phyloP scores from a whole-genome alignment of 495 filamentous ascomycete genomes.

The Parachaetomium inaequale region DNA sequence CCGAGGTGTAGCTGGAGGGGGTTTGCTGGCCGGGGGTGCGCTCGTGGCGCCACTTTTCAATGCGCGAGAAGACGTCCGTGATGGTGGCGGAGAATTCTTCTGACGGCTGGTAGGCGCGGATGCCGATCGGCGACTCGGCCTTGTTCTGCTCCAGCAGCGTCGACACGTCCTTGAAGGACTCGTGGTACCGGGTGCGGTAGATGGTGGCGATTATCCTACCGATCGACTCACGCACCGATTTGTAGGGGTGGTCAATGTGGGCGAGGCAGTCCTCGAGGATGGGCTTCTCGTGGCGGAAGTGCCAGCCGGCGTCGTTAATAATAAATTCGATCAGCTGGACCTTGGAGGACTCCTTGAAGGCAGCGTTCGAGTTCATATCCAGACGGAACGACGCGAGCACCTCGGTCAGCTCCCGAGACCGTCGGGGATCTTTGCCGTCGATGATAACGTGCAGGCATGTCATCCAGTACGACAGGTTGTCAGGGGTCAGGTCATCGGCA shows the following conservation, averaged over 20 bases:
- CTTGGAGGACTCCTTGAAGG: conserved; percentile 98
- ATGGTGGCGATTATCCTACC: conserved; percentile 83
- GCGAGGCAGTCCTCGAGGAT: conserved; percentile 83
- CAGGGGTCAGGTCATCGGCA: conserved; percentile 83
- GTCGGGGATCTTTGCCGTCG: conserved; percentile 74
- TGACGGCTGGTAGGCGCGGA: conserved; percentile 74
- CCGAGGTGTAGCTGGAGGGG: conserved; percentile 90
- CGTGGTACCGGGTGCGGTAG: conserved; percentile 85
- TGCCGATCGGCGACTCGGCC: conserved; percentile 73
- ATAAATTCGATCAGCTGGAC: conserved; percentile 86
- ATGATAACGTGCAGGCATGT: conserved; percentile 86
- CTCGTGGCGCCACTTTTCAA: conserved; percentile 84
- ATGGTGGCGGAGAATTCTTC: conserved; percentile 71
- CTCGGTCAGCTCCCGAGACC: conserved; percentile 80
- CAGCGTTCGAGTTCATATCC: conserved; percentile 92
- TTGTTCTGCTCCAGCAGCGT: conserved; percentile 75
- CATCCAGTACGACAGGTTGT: conserved; percentile 91
- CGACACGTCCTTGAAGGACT: conserved; percentile 77
- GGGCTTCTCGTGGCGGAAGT: conserved; percentile 86
- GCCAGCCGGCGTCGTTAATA: conserved; percentile 88
- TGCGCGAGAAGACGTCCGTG: conserved; percentile 68
- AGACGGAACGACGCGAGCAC: conserved; percentile 81
- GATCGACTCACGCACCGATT: conserved; percentile 92
- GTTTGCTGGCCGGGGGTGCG: conserved; percentile 87
- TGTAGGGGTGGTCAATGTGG: conserved; percentile 96